Base-by-base conservation (phyloP, 2,329 filamentous ascomycete species). In the Colletotrichum sp. region DNA sequence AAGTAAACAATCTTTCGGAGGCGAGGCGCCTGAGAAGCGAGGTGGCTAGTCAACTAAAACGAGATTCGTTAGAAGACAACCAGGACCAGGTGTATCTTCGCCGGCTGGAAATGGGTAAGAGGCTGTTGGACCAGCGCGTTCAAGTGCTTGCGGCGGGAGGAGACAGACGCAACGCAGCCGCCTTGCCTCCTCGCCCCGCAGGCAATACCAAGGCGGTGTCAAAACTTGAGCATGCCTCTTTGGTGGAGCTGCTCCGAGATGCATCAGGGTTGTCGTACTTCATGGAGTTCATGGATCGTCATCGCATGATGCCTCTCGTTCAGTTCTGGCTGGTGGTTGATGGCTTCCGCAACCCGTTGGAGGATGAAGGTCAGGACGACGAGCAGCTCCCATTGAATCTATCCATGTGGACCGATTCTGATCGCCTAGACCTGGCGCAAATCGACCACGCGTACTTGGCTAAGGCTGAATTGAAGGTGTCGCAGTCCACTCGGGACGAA, bases 291-390 rank as follows among this genome's bases (percentile, higher is more conserved):
- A 99, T 99, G 97, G 97, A 99, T 83, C 93, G 97, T 57, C 94
- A 96, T 82, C 90, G 91, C 18, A 89, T 96, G 30, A 96, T 99
- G 93, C 91, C 94, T 16, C 87, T 98, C 63, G 96, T 99, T 8
- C 97, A 99, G 81, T 99, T 99, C 84, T 99, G 96, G 96, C 93
- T 99, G 55, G 97, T 99, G 5, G 97, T 99, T 8, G 97, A 99
- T 85, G 96, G 97, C 1, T 95, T 99, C 80, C 94, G 98, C 57
- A 98, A 98, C 80, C 98, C 97, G 1, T 87, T 99, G 4, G 97
- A 99, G 84, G 95, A 96, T 78, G 90, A 92, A 80, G 93, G 93
- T 44, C 93, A 93, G 24, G 95, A 97, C 76, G 93, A 92, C 32
- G 89, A 92, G 39, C 88, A 93, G 66, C 84, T 92, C 2, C 91